Evolutionary conservation across 2,329 filamentous ascomycete genomes (phyloP).

Genomic region (Fusarium domesticum): DNA sequence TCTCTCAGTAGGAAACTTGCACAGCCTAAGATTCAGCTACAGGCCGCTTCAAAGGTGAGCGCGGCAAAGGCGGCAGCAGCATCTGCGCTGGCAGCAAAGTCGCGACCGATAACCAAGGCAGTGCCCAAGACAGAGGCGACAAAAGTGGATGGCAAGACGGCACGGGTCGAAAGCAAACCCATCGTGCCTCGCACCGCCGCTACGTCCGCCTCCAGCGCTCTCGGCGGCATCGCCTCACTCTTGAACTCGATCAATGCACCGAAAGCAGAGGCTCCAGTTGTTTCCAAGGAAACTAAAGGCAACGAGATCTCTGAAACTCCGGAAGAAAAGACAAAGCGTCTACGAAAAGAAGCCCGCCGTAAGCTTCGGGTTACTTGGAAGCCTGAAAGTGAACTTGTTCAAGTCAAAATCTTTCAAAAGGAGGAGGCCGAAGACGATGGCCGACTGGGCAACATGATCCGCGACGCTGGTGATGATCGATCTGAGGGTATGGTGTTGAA

Average conservation of each 20-base stretch:
- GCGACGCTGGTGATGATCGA: conserved; percentile 69
- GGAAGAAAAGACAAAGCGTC: conserved; percentile 63
- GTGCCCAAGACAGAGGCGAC: conserved; percentile 36
- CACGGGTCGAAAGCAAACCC: conserved; percentile 32
- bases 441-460: conserved; percentile 64
- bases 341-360: conserved; percentile 69
- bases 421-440: conserved; percentile 69
- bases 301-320: conserved; percentile 59
- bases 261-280: conserved; percentile 41
- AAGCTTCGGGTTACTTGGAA: conserved; percentile 71
- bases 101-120: conserved; percentile 43
- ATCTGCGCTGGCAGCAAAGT: conserved; percentile 48
- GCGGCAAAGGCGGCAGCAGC: conserved; percentile 33
- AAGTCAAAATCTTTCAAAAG: conserved; percentile 68
- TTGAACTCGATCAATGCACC: conserved; percentile 50
- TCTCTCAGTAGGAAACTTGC: conserved; percentile 41
- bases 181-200: conserved; percentile 30
- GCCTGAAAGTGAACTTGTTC: conserved; percentile 61
- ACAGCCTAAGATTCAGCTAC: conserved; percentile 35
- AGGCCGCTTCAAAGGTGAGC: conserved; percentile 29
- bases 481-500: conserved; percentile 70
- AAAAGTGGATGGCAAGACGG: conserved; percentile 30
- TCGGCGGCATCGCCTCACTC: conserved; percentile 53
- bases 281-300: conserved; percentile 50
- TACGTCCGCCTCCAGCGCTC: conserved; percentile 33